These are phyloP conservation scores for Boletus fagicola DNA, from an alignment of 768 basidiomycete species.

Conservation along the genomic window DNA sequence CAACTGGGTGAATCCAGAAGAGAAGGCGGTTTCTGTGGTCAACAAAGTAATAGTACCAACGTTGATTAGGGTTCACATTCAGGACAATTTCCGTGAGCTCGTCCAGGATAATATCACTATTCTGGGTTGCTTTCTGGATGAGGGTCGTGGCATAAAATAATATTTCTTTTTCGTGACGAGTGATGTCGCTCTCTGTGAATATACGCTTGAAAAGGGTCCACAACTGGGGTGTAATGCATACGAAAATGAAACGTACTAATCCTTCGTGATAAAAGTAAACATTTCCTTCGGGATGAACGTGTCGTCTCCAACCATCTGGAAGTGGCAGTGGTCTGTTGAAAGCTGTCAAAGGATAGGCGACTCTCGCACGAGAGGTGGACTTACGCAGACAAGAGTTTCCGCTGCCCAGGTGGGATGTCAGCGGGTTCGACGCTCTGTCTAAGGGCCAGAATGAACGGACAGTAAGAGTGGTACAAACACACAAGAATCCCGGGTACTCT, in stretches of 20 bases:
- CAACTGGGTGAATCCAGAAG: slow-evolving; percentile 12
- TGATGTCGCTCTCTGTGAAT: slow-evolving; percentile 11
- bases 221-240: too few species aligned
- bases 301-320: slow-evolving; percentile 9
- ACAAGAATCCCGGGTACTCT: not conserved
- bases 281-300: slow-evolving; percentile 17
- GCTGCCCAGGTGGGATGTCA: slow-evolving; percentile 9
- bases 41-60: slow-evolving; percentile 19
- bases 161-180: not conserved
- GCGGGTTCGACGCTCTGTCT: not conserved
- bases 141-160: slow-evolving; percentile 1
- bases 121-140: slow-evolving; percentile 1
- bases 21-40: slow-evolving; percentile 14
- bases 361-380: not conserved
- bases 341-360: not conserved
- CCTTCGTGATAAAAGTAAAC: slow-evolving; percentile 14
- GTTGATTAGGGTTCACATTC: not conserved
- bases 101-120: not conserved
- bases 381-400: slow-evolving; percentile 5
- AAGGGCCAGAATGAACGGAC: not conserved
- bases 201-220: slow-evolving; percentile 5
- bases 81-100: slow-evolving; percentile 11
- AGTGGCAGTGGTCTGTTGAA: not conserved
- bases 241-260: slow-evolving; percentile 3
- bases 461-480: not conserved